phyloP scores from a whole-genome alignment of 495 filamentous ascomycete species.

The Staphylotrichum tortipilum region DNA sequence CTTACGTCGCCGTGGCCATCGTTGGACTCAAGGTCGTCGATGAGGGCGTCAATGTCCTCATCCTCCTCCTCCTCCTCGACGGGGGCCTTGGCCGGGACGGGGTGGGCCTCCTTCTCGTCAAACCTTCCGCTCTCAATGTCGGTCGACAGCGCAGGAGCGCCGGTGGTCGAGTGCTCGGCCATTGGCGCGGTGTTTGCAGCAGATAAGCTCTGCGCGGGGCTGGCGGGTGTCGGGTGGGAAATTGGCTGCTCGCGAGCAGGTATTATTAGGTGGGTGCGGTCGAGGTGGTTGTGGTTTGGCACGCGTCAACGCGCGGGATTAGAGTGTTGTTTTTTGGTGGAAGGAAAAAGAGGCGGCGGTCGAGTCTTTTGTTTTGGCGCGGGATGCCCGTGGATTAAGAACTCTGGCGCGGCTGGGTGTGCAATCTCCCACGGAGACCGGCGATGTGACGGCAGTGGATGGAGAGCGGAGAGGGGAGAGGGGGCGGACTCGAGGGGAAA shows the following conservation, averaged over 20 bases:
- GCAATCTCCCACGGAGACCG: background rate
- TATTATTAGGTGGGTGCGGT: background rate
- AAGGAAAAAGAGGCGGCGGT: no score
- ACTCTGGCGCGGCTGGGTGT: no score
- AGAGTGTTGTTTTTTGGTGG: conserved; percentile 4
- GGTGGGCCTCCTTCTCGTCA: conserved; percentile 44
- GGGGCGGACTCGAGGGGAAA: conserved; percentile 20
- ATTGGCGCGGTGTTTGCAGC: conserved; percentile 30
- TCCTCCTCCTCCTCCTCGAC: conserved; percentile 52
- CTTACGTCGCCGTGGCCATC: conserved; percentile 50
- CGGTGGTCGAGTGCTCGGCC: conserved; percentile 39
- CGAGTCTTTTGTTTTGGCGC: no score
- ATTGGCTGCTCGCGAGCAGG: no score
- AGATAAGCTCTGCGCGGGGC: conserved; percentile 30
- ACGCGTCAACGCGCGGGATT: conserved; percentile 3
- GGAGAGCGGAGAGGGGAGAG: conserved; percentile 19
- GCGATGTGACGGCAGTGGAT: conserved; percentile 7
- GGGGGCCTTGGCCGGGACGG: conserved; percentile 25
- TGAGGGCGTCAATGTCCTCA: conserved; percentile 71
- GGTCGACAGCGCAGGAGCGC: conserved; percentile 44
- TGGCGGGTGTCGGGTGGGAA: no score
- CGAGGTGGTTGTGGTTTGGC: conserved; percentile 1
- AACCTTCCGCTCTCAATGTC: conserved; percentile 48
- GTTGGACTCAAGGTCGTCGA: conserved; percentile 71
- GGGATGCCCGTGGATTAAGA: no score